phyloP scores from a whole-genome alignment of 805 yeast genomes.

The Candida stauntonica region DNA sequence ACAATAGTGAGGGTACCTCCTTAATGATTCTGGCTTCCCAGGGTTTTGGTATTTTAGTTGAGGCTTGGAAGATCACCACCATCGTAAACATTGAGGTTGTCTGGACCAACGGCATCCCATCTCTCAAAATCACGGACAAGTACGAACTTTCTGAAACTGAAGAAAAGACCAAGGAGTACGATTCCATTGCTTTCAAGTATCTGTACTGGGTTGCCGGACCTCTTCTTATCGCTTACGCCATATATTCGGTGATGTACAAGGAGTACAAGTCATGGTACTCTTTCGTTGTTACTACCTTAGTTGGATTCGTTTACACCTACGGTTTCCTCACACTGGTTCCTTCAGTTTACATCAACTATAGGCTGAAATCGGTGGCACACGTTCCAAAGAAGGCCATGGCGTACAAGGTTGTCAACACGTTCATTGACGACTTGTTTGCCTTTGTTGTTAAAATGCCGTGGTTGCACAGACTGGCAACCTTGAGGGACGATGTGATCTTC shows the following conservation, averaged over 20 bases:
- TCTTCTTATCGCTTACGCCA: constrained; percentile 33
- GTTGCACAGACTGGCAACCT: constrained; percentile 37
- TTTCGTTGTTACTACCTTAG: constrained; percentile 35
- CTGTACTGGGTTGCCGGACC: constrained; percentile 34
- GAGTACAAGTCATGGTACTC: constrained; percentile 41
- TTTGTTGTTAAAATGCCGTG: constrained; percentile 40
- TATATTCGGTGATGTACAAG: constrained; percentile 33
- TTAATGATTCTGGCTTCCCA: constrained; percentile 34
- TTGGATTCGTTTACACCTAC: constrained; percentile 38
- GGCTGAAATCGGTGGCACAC: constrained; percentile 40
- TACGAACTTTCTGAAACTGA: constrained; percentile 34
- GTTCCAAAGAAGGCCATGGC: constrained; percentile 38
- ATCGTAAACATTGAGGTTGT: constrained; percentile 29
- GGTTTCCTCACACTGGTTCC: constrained; percentile 39
- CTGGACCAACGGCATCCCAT: constrained; percentile 22
- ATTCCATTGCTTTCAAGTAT: constrained; percentile 36
- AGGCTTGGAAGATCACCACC: constrained; percentile 41
- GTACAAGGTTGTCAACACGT: constrained; percentile 37
- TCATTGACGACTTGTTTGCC: constrained; percentile 38
- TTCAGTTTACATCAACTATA: constrained; percentile 37
- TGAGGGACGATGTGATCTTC: constrained; percentile 39
- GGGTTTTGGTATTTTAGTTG: constrained; percentile 35
- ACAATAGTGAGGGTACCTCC: constrained; percentile 36
- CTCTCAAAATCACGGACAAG: constrained; percentile 30
- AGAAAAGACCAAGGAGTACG: constrained; percentile 37